Percentiles rank a stretch among this genome's conserved stretches.
These are phyloP conservation scores for Babesia gibsoni DNA, from an alignment of 169 alveolate species.

Conservation along the genomic window DNA sequence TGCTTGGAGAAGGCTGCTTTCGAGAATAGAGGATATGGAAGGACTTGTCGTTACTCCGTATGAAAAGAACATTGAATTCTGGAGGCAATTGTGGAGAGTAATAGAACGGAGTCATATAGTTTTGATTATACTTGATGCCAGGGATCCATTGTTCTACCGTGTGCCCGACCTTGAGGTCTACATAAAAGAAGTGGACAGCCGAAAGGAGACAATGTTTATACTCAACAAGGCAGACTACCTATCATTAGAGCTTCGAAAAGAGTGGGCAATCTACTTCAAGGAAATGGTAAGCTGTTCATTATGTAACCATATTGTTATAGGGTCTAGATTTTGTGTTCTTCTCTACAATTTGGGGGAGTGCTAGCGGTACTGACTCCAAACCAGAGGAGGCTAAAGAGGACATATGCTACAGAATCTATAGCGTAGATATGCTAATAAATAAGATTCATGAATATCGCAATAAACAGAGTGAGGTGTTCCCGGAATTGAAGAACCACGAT, in stretches of 20 bases:
- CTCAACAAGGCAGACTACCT: conserved; percentile 94
- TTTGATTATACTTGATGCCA: conserved; percentile 94
- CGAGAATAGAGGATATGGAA: conserved; percentile 85
- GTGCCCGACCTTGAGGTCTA: conserved; percentile 86
- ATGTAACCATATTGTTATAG: neutral
- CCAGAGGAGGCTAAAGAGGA: conserved; percentile 10
- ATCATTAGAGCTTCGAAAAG: conserved; percentile 82
- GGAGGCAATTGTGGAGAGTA: conserved; percentile 99
- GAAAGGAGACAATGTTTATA: conserved; percentile 82
- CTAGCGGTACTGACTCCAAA: neutral
- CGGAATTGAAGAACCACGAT: neutral
- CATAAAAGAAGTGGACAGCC: conserved; percentile 84
- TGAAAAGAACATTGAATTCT: conserved; percentile 97
- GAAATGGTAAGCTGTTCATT: conserved; percentile 25
- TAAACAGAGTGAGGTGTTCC: conserved; percentile 9
- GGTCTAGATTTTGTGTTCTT: conserved; percentile 87
- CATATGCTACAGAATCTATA: conserved; percentile 37
- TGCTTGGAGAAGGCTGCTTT: conserved; percentile 72
- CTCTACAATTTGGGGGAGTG: conserved; percentile 79
- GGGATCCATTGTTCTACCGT: conserved; percentile 95
- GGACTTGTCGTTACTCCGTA: conserved; percentile 94
- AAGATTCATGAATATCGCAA: conserved; percentile 52
- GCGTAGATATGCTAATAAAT: conserved; percentile 59
- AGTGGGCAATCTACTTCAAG: conserved; percentile 90
- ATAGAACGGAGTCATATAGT: conserved; percentile 92